Evolutionary conservation across 768 basidiomycete species (phyloP), one percentile per base, ranked within the genome.

Genomic region (Cytidiella melzeri): DNA sequence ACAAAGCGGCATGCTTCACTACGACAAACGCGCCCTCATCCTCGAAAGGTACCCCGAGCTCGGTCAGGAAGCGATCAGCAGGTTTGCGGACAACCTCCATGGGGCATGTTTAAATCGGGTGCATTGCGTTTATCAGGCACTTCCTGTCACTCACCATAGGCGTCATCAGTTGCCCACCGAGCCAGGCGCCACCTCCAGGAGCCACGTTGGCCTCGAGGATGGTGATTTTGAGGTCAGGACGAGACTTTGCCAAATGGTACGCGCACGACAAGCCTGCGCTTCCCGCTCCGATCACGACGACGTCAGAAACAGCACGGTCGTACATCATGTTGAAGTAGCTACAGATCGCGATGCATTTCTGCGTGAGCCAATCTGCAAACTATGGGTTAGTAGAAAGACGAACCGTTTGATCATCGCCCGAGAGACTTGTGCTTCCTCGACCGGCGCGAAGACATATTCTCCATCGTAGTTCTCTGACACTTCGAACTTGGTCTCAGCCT

Each of bases 141-240:
- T n/a, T n/a, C 15, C 15, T 34, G 7, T 34, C 30, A 34, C 61
- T 47, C 59, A 81, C 85, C 86, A 88, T 88, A 0, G 84, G 79
- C 1, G 79, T 80, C 87, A 88, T 87, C 47, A 87, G 69, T 65
- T 87, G 84, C 6, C 84, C 84, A 25, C 84, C 84, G 34, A 88
- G 74, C 85, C 86, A 88, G 11, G 84, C 85, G 27, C 84, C 83
- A 47, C 84, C 83, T 40, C 65, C 65, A 1, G 86, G 87, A 1
- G 87, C 81, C n/a, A 89, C 86, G 55, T 76, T 81, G 18, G 87
- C 87, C 66, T 88, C 86, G 56, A 87, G 69, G 60, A 88, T 77
- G 43, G 77, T 75, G 54, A 77, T 59, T 57, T 79, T 81, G 54
- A 86, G 71, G 56, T 88, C 83, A 23, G 86, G 87, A 12, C 83